Conservation (phyloP, 805 yeast species). For the Jamesozyma piceae region DNA sequence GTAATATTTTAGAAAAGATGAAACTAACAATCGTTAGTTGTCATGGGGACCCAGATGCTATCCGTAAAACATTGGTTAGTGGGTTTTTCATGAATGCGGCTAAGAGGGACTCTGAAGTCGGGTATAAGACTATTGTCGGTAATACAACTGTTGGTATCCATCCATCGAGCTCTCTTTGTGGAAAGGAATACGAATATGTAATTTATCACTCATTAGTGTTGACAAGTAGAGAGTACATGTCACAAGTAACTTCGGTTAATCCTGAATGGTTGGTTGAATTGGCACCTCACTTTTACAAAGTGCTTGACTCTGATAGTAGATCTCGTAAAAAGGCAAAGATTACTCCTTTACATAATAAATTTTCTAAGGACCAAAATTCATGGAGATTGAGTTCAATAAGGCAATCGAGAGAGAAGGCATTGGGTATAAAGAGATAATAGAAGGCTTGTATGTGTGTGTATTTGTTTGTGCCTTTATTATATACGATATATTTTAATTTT, state of each 20-base stretch:
- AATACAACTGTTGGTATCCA: slow-evolving; percentile 71
- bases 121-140: slow-evolving; percentile 61
- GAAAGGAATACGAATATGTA: slow-evolving; percentile 61
- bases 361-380: slow-evolving; percentile 50
- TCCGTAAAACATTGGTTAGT: slow-evolving; percentile 54
- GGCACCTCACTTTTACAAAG: slow-evolving; percentile 68
- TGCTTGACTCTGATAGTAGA: slow-evolving; percentile 45
- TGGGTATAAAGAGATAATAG: slow-evolving; percentile 21
- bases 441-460: neutral
- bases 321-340: slow-evolving; percentile 54
- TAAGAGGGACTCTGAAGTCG: slow-evolving; percentile 62
- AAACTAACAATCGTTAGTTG: slow-evolving; percentile 40
- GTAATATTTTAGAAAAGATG: slow-evolving; percentile 44
- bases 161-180: slow-evolving; percentile 71
- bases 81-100: slow-evolving; percentile 64
- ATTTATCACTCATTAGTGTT: slow-evolving; percentile 72
- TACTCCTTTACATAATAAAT: slow-evolving; percentile 60
- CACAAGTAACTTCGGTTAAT: slow-evolving; percentile 73
- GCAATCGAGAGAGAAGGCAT: slow-evolving; percentile 25
- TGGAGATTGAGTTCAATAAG: slow-evolving; percentile 62
- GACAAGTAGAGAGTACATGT: slow-evolving; percentile 87
- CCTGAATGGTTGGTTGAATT: slow-evolving; percentile 65
- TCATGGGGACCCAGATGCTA: slow-evolving; percentile 44
- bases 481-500: neutral
- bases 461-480: too few species aligned